Evolutionary conservation across 2,329 filamentous ascomycete genomes (phyloP).

Genomic region (Emergomyces orientalis): DNA sequence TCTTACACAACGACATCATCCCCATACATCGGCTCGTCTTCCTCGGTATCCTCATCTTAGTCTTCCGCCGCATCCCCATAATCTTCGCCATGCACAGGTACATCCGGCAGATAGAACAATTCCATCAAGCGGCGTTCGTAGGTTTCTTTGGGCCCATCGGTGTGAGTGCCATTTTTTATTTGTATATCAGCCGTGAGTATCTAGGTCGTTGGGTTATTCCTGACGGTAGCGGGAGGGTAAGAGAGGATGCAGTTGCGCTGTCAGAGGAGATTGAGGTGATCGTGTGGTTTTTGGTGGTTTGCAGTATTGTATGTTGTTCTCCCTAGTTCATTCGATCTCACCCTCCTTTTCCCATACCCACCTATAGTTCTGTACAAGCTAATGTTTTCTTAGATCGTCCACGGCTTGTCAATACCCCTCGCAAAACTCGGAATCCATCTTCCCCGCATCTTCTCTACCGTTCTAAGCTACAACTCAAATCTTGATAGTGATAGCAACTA

Average conservation of each 20-base stretch:
- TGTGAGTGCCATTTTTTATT: conserved; percentile 81
- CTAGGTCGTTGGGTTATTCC: conserved; percentile 36
- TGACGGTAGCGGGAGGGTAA: conserved; percentile 50
- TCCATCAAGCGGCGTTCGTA: conserved; percentile 69
- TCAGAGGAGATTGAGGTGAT: conserved; percentile 60
- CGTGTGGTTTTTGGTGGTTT: conserved; percentile 78
- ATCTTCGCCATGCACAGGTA: conserved; percentile 62
- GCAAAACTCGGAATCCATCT: conserved; percentile 40
- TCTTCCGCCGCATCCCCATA: conserved; percentile 69
- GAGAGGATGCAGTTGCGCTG: conserved; percentile 57
- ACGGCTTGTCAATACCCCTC: conserved; percentile 72
- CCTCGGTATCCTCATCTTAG: conserved; percentile 64
- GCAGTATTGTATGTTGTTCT: conserved; percentile 59
- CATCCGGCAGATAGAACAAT: conserved; percentile 69
- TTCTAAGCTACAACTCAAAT: conserved; percentile 35
- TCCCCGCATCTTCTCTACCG: conserved; percentile 38
- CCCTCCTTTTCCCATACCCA: no score
- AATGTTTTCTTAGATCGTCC: conserved; percentile 51
- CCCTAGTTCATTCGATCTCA: conserved; percentile 9
- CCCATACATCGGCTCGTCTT: conserved; percentile 63
- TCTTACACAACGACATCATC: conserved; percentile 58
- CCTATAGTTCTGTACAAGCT: neutral
- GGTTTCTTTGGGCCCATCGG: conserved; percentile 92
- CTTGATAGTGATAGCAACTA: conserved; percentile 13
- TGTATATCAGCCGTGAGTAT: conserved; percentile 73